phyloP scores from a whole-genome alignment of 2,329 filamentous ascomycete species.

The Emydomyces testavorans region DNA sequence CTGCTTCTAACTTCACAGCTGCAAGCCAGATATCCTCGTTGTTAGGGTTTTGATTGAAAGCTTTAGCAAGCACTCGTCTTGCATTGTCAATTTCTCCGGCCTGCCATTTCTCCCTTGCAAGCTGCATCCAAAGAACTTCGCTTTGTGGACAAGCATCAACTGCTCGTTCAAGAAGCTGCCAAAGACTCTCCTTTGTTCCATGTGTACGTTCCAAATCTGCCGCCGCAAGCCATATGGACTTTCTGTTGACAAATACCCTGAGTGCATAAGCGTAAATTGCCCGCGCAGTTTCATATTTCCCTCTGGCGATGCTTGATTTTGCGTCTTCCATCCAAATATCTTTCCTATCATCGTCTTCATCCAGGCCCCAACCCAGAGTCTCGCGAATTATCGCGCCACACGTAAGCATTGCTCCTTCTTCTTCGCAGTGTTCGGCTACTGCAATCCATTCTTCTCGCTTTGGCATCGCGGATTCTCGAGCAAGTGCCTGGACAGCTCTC shows the following conservation, averaged over 20 bases:
- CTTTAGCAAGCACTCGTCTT: slow-evolving; percentile 69
- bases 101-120: slow-evolving; percentile 90
- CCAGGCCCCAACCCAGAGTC: slow-evolving; percentile 82
- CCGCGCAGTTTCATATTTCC: slow-evolving; percentile 76
- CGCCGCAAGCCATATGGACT: slow-evolving; percentile 78
- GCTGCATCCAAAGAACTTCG: slow-evolving; percentile 88
- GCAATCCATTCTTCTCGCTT: slow-evolving; percentile 95
- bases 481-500: slow-evolving; percentile 76
- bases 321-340: slow-evolving; percentile 95
- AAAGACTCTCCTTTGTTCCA: slow-evolving; percentile 69
- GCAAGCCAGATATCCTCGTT: slow-evolving; percentile 98
- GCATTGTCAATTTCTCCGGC: slow-evolving; percentile 79
- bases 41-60: slow-evolving; percentile 89
- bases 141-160: slow-evolving; percentile 86
- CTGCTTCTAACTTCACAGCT: slow-evolving; percentile 90
- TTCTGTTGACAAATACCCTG: slow-evolving; percentile 78
- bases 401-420: slow-evolving; percentile 75
- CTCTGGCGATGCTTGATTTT: slow-evolving; percentile 64
- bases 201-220: slow-evolving; percentile 86
- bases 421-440: slow-evolving; percentile 89
- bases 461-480: slow-evolving; percentile 87
- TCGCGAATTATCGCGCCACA: slow-evolving; percentile 84
- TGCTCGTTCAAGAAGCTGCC: slow-evolving; percentile 78
- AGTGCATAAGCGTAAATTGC: slow-evolving; percentile 89
- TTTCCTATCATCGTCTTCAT: slow-evolving; percentile 92